These are phyloP conservation scores for Trichoderma gracile DNA, from an alignment of 2,329 filamentous ascomycete species.

Conservation along the genomic window DNA sequence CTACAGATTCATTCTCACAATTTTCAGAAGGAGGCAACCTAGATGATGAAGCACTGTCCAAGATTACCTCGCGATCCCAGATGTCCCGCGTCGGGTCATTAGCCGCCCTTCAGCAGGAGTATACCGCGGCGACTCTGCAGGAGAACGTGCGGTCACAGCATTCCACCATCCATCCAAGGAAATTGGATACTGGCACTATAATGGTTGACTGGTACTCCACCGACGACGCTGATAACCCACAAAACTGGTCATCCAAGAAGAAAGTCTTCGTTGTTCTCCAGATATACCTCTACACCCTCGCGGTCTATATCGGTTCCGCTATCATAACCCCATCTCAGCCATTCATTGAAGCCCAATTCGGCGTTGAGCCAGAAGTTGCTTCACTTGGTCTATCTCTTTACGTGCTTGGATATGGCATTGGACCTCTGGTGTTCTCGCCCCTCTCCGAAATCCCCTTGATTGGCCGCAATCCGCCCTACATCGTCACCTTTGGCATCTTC, in stretches of 20 bases:
- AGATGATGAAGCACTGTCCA: not conserved
- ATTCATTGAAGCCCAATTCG: not conserved
- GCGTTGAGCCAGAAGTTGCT: not conserved
- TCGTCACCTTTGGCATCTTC: constrained; percentile 29
- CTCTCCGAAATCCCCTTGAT: constrained; percentile 19
- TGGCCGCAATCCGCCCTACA: constrained; percentile 19
- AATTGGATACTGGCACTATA: constrained; percentile 6
- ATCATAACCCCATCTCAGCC: constrained; percentile 18
- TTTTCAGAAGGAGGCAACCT: not conserved
- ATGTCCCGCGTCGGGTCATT: not conserved
- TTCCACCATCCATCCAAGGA: constrained; percentile 3
- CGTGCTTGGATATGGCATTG: constrained; percentile 10
- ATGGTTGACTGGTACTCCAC: constrained; percentile 26
- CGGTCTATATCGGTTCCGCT: constrained; percentile 12
- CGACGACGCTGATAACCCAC: constrained; percentile 23
- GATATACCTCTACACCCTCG: constrained; percentile 14
- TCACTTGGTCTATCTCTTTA: constrained; percentile 17
- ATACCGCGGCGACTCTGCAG: not conserved
- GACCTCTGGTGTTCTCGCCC: not conserved
- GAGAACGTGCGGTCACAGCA: not conserved
- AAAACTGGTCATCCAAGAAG: constrained; percentile 23
- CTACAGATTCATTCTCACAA: not conserved
- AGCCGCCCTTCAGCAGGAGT: not conserved
- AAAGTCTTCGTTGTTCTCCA: constrained; percentile 17
- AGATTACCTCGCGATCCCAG: not conserved